Evolutionary conservation across 2,329 filamentous ascomycete genomes (phyloP).

Genomic region (Exophiala mesophila): DNA sequence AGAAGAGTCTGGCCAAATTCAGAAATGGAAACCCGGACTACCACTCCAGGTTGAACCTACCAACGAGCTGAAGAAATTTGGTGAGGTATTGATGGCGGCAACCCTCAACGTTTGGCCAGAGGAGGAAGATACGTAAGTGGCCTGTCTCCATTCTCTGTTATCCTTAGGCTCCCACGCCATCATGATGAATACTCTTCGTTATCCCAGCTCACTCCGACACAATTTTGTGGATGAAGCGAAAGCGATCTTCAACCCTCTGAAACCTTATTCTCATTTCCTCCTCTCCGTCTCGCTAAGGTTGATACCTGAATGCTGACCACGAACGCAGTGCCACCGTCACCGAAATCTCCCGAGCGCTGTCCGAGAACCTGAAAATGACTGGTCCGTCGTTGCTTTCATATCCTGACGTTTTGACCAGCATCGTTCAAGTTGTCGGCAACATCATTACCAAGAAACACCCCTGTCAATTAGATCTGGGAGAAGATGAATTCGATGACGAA

Average conservation of each 20-base stretch:
- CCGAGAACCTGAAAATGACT: slow-evolving; percentile 83
- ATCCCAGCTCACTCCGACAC: slow-evolving; percentile 99
- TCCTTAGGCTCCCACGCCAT: slow-evolving; percentile 29
- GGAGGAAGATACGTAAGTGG: slow-evolving; percentile 91
- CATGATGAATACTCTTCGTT: slow-evolving; percentile 88
- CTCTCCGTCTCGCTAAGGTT: no score
- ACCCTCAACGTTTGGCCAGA: slow-evolving; percentile 83
- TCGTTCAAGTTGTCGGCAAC: slow-evolving; percentile 67
- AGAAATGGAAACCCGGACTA: slow-evolving; percentile 84
- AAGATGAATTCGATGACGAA: slow-evolving; percentile 69
- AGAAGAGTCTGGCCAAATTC: slow-evolving; percentile 69
- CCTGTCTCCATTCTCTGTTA: slow-evolving; percentile 19
- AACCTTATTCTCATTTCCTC: slow-evolving; percentile 6
- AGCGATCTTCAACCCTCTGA: slow-evolving; percentile 57
- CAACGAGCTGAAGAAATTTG: slow-evolving; percentile 74
- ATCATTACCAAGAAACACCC: slow-evolving; percentile 87
- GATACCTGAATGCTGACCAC: slow-evolving; percentile 43
- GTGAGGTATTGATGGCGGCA: slow-evolving; percentile 75
- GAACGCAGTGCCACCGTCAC: slow-evolving; percentile 71
- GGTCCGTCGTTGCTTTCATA: slow-evolving; percentile 79
- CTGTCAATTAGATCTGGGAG: slow-evolving; percentile 84
- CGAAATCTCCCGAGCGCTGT: slow-evolving; percentile 90
- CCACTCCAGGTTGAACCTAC: slow-evolving; percentile 77
- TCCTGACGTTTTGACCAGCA: slow-evolving; percentile 64
- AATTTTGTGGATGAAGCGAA: slow-evolving; percentile 84